These are phyloP conservation scores for Rhizophagus clarus DNA, from an alignment of 192 early-diverging fungal genomes.

Conservation along the genomic window DNA sequence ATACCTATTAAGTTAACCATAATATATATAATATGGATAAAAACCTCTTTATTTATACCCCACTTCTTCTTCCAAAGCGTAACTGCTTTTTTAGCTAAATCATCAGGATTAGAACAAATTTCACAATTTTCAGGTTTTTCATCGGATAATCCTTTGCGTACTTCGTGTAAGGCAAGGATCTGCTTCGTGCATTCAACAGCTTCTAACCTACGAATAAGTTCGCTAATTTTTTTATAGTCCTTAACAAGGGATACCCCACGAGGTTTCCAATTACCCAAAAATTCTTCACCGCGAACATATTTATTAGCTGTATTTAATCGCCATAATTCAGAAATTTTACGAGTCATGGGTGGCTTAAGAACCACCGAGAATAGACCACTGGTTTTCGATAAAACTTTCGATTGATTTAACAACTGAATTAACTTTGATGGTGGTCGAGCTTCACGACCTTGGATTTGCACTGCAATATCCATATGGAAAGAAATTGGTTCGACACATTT, in stretches of 20 bases:
- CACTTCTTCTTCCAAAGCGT: slow-evolving; percentile 38
- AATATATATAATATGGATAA: not conserved
- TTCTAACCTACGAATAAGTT: slow-evolving; percentile 40
- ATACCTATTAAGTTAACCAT: slow-evolving; percentile 7
- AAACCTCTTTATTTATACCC: slow-evolving; percentile 44
- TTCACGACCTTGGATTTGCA: slow-evolving; percentile 63
- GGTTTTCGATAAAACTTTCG: slow-evolving; percentile 43
- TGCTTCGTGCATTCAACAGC: slow-evolving; percentile 48
- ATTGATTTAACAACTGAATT: slow-evolving; percentile 43
- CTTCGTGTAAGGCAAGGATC: slow-evolving; percentile 37
- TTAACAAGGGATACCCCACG: slow-evolving; percentile 66
- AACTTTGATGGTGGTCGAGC: slow-evolving; percentile 46
- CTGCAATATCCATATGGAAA: slow-evolving; percentile 61
- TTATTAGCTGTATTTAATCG: slow-evolving; percentile 63
- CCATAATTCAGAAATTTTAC: slow-evolving; percentile 66
- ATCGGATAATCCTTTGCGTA: too few relatives aligned
- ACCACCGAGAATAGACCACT: slow-evolving; percentile 64
- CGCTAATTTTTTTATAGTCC: slow-evolving; percentile 48
- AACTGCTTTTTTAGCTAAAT: slow-evolving; percentile 18
- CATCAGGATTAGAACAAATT: not conserved
- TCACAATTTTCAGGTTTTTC: not conserved
- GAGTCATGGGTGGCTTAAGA: slow-evolving; percentile 57
- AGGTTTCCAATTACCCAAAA: slow-evolving; percentile 67
- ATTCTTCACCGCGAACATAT: slow-evolving; percentile 75
- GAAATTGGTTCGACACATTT: slow-evolving; percentile 59